Evolutionary conservation across 257 asterid genomes (phyloP), one percentile per base, ranked within the genome.

Genomic region (Salvia miltiorrhiza): DNA sequence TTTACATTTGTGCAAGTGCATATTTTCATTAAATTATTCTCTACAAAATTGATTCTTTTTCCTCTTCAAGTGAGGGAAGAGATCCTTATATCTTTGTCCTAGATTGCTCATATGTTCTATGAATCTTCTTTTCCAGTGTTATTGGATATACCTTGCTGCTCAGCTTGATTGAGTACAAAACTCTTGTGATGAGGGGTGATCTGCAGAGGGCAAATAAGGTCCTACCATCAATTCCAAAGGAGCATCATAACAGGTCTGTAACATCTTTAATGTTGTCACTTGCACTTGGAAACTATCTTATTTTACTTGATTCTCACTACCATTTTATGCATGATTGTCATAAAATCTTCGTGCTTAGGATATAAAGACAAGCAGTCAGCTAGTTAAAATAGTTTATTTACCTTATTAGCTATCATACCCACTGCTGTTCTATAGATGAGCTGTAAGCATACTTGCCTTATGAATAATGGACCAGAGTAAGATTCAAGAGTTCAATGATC

Each of bases 141-240:
- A 82, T 90, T 43, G 96, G 96, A 67, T 93, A 88, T 71, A 86
- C 97, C 37, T 81, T 93, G 77, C 87, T 93, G 57, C 93, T 93
- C 56, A 80, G 93, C 83, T 86, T 93, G 90, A 93, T 93, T 41
- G 98, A 93, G 84, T 93, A 93, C 82, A 93, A 93, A 85, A 93
- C 98, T 69, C 93, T 93, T 57, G 92, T 93, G 67, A 90, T 93
- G 96, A 96, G 98, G 54, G 98, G 93, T 75, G 98, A 93, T 71
- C 81, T 88, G 52, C 97, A 86, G 65, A 86, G 95, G 82, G 96
- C 98, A 58, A 93, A 71, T 84, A 86, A 83, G 50, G 80, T 93
- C 77, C 79, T 93, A 71, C 86, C 93, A 68, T 86, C 96, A 55
- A 90, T 93, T 65, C 98, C 98, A 5, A 87, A 81, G 81, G 98